phyloP scores from a whole-genome alignment of 352 stramenopile genomes.

The Phytophthora rubi region DNA sequence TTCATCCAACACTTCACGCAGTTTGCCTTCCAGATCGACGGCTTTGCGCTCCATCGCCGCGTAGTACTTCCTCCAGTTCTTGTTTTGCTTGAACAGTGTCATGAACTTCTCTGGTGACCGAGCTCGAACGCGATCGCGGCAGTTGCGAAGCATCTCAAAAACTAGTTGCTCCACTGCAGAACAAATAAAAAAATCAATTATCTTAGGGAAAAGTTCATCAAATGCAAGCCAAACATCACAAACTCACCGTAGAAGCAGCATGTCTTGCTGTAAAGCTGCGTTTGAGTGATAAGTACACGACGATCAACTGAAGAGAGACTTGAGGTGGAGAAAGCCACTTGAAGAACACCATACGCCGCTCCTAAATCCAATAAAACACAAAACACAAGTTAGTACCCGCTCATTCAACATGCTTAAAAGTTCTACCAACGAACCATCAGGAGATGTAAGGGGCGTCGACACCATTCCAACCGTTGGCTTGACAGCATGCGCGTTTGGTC shows the following conservation, averaged over 20 bases:
- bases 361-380: slow-evolving; percentile 21
- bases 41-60: slow-evolving; percentile 57
- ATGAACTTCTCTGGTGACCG: slow-evolving; percentile 56
- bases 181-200: neutral
- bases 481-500: neutral
- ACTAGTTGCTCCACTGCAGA: slow-evolving; percentile 70
- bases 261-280: slow-evolving; percentile 41
- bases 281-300: slow-evolving; percentile 30
- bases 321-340: slow-evolving; percentile 49
- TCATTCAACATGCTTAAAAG: neutral
- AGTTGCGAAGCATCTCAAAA: slow-evolving; percentile 65
- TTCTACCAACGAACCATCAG: slow-evolving; percentile 38
- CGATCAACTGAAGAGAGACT: slow-evolving; percentile 21
- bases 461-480: slow-evolving; percentile 48
- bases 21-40: slow-evolving; percentile 38
- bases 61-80: slow-evolving; percentile 80
- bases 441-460: slow-evolving; percentile 46
- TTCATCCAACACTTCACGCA: slow-evolving; percentile 40
- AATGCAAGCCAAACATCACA: neutral
- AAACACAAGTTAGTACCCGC: neutral
- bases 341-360: slow-evolving; percentile 55
- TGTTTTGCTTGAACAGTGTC: slow-evolving; percentile 78
- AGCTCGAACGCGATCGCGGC: slow-evolving; percentile 51
- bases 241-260: slow-evolving; percentile 57
- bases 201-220: neutral